These are phyloP conservation scores for Neopestalotiopsis rosae DNA, from an alignment of 2,329 filamentous ascomycete species.

Conservation along the genomic window DNA sequence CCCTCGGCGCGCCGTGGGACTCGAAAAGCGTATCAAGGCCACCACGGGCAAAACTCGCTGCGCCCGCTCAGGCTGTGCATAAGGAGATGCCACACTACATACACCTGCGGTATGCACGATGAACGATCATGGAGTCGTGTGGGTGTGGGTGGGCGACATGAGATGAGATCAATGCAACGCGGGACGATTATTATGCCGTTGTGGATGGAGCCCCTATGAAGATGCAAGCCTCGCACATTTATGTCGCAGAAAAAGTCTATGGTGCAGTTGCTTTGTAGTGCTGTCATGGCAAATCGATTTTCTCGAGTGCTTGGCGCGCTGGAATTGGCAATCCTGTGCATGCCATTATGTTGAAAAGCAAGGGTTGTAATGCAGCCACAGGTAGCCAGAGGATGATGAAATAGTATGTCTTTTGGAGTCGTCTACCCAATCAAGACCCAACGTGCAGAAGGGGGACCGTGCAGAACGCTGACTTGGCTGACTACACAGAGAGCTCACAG, in stretches of 20 bases:
- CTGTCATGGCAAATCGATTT: neutral
- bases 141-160: slow-evolving; percentile 2
- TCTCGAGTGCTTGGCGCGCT: slow-evolving; percentile 8
- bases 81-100: slow-evolving; percentile 1
- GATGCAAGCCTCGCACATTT: neutral
- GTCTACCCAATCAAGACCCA: neutral
- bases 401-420: neutral
- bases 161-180: slow-evolving; percentile 9
- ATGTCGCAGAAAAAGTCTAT: slow-evolving; percentile 7
- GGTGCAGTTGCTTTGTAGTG: neutral
- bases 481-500: neutral
- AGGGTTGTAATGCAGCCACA: neutral
- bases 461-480: neutral
- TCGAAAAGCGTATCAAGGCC: slow-evolving; percentile 11
- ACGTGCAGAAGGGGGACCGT: slow-evolving; percentile 1
- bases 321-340: neutral
- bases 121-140: slow-evolving; percentile 1
- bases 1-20: neutral
- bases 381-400: neutral
- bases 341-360: neutral
- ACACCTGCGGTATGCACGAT: slow-evolving; percentile 8
- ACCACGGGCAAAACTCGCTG: neutral
- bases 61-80: slow-evolving; percentile 6
- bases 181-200: slow-evolving; percentile 14
- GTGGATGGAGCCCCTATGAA: slow-evolving; percentile 3